phyloP scores from a whole-genome alignment of 805 yeast genomes.

The Kuraishia hungarica region DNA sequence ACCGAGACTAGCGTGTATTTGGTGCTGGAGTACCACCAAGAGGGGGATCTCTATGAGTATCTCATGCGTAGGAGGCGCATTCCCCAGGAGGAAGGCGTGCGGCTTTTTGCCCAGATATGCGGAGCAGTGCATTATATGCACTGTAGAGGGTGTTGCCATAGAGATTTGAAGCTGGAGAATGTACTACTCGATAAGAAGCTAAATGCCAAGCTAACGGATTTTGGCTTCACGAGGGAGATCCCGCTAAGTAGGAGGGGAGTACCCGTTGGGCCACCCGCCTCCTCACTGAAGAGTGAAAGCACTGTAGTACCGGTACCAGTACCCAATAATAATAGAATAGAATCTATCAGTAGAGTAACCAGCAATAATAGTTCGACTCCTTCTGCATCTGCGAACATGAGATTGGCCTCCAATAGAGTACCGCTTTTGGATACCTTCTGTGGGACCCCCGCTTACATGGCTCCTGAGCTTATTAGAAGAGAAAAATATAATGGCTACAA shows the following conservation, averaged over 20 bases:
- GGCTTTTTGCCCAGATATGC: constrained; percentile 55
- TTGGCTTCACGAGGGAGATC: constrained; percentile 85
- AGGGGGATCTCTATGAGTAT: constrained; percentile 66
- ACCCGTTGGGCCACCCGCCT: neutral
- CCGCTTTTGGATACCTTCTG: constrained; percentile 68
- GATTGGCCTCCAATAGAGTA: constrained; percentile 9
- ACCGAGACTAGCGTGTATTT: constrained; percentile 79
- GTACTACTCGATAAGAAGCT: constrained; percentile 49
- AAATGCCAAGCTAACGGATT: constrained; percentile 76
- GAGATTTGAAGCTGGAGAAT: constrained; percentile 82
- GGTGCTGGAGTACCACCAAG: constrained; percentile 84
- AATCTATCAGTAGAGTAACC: neutral
- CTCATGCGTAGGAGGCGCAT: constrained; percentile 45
- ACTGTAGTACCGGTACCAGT: too few relatives aligned
- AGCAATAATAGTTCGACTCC: constrained; percentile 10
- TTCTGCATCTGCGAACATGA: constrained; percentile 4
- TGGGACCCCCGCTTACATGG: constrained; percentile 95
- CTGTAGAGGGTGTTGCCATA: constrained; percentile 66
- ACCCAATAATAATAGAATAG: neutral
- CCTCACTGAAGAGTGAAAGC: too few relatives aligned
- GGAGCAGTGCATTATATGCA: constrained; percentile 71
- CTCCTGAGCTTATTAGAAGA: constrained; percentile 76
- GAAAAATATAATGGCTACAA: constrained; percentile 72
- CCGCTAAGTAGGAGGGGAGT: constrained; percentile 13
- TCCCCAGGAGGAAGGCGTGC: constrained; percentile 39